Evolutionary conservation across 2,329 filamentous ascomycete species (phyloP).

Genomic region (Aureobasidium subglaciale): DNA sequence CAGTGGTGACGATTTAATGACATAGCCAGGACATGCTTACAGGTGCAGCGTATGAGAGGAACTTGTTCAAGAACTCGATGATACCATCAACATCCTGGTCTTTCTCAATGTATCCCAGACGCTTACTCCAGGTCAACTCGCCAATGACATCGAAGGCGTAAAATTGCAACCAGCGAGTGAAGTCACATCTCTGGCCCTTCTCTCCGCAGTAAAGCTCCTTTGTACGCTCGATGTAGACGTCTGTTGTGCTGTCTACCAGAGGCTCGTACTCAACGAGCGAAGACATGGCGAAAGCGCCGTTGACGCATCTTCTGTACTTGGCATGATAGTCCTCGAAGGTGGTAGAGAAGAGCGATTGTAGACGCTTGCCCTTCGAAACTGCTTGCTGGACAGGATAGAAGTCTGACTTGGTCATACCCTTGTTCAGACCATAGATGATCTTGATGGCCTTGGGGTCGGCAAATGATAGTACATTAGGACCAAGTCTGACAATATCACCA

Average conservation of each 20-base stretch:
- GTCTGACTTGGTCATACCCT: conserved; percentile 72
- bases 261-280: conserved; percentile 72
- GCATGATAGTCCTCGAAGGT: conserved; percentile 69
- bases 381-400: conserved; percentile 77
- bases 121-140: conserved; percentile 67
- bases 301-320: conserved; percentile 67
- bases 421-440: conserved; percentile 73
- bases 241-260: conserved; percentile 67
- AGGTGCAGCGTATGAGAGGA: conserved; percentile 66
- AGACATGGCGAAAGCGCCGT: conserved; percentile 70
- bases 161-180: conserved; percentile 68
- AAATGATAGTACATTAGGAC: conserved; percentile 68
- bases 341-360: conserved; percentile 70
- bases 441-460: conserved; percentile 66
- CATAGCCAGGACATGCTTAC: conserved; percentile 38
- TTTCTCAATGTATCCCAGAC: conserved; percentile 67
- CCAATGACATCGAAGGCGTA: conserved; percentile 79
- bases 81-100: conserved; percentile 72
- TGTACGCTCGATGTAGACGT: conserved; percentile 56
- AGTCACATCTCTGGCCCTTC: conserved; percentile 49
- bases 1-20: background rate
- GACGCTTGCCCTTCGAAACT: conserved; percentile 58
- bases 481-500: conserved; percentile 67
- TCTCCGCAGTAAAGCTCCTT: conserved; percentile 33
- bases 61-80: conserved; percentile 53